Evolutionary conservation across 2,329 filamentous ascomycete species (phyloP).

Genomic region (Alternaria tenuissima): DNA sequence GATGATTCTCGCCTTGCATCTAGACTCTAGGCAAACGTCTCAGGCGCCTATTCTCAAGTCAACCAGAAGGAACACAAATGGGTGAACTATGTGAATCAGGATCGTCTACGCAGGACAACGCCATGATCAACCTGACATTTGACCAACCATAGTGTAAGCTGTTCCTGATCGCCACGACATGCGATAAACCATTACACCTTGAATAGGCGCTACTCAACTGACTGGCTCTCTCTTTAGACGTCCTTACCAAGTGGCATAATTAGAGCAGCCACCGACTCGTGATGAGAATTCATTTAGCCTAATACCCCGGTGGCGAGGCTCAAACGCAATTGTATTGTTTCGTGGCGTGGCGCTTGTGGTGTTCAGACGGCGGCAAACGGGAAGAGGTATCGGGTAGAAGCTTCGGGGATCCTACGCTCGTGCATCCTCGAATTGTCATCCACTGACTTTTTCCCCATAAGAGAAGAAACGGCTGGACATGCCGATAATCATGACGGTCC

Average conservation of each 20-base stretch:
- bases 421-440: conserved; percentile 3
- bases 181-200: conserved; percentile 1
- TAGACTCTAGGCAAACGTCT: neutral
- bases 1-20: neutral
- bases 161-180: neutral
- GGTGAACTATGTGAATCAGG: neutral
- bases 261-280: conserved; percentile 12
- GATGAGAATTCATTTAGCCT: conserved; percentile 20
- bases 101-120: neutral
- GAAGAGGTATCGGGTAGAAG: conserved; percentile 8
- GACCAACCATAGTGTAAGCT: neutral
- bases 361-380: conserved; percentile 10
- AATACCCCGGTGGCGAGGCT: conserved; percentile 17
- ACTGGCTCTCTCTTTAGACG: neutral
- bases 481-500: neutral
- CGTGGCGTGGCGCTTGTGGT: conserved; percentile 12
- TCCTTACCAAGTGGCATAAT: neutral
- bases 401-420: conserved; percentile 5
- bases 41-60: neutral
- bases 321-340: conserved; percentile 4
- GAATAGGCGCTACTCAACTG: conserved; percentile 1
- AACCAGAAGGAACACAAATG: neutral
- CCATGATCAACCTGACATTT: neutral
- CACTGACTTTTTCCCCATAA: neutral
- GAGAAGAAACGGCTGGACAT: conserved; percentile 9